phyloP scores from a whole-genome alignment of 441 rosid genomes.

The Eruca vesicaria region DNA sequence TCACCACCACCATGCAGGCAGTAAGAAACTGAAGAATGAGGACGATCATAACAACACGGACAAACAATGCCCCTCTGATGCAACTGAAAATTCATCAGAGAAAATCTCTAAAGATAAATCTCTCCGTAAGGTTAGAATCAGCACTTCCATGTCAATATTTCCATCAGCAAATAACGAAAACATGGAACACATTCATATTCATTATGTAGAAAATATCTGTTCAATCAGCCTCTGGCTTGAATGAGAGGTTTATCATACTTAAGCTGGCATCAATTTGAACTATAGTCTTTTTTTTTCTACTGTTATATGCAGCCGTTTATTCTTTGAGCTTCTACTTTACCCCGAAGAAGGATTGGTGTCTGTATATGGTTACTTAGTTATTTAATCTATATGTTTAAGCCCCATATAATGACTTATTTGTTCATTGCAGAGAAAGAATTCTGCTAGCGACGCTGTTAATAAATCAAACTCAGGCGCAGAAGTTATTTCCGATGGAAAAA shows the following conservation, averaged over 20 bases:
- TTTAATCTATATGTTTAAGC: background rate
- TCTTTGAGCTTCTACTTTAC: background rate
- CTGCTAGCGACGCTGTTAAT: conserved; percentile 36
- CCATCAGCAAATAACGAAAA: background rate
- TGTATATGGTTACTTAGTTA: too few relatives aligned
- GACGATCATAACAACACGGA: conserved; percentile 30
- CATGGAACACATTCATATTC: too few relatives aligned
- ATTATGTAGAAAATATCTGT: too few relatives aligned
- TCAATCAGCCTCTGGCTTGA: too few relatives aligned
- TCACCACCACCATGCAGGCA: conserved; percentile 58
- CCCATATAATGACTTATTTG: conserved; percentile 8
- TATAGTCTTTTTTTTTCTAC: too few relatives aligned
- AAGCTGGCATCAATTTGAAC: too few relatives aligned
- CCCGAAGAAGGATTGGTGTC: too few relatives aligned
- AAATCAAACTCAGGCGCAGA: conserved; percentile 40
- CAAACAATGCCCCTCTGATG: conserved; percentile 1
- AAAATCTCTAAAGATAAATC: conserved; percentile 45
- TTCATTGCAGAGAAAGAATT: conserved; percentile 60
- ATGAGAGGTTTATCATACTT: too few relatives aligned
- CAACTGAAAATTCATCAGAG: conserved; percentile 36
- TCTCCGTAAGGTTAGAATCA: conserved; percentile 64
- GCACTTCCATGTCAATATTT: background rate
- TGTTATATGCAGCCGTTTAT: too few relatives aligned
- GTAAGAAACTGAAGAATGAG: conserved; percentile 59
- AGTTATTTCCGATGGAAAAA: conserved; percentile 28